phyloP scores from a whole-genome alignment of 352 stramenopile genomes.

The Pilasporangium apinafurcum region DNA sequence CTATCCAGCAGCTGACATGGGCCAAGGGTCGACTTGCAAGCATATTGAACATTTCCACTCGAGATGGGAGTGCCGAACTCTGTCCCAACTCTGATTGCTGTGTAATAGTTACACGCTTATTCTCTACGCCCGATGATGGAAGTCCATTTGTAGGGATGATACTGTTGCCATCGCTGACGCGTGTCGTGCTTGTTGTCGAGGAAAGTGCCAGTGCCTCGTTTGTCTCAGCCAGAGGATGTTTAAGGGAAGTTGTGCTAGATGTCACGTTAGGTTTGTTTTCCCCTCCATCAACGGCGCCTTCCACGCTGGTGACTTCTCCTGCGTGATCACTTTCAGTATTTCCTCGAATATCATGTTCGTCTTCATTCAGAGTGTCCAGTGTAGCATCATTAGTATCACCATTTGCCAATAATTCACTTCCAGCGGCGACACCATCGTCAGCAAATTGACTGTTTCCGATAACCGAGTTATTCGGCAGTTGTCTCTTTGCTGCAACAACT shows the following conservation, averaged over 20 bases:
- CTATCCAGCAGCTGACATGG: constrained; percentile 87
- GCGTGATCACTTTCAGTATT: constrained; percentile 10
- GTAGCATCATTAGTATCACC: constrained; percentile 14
- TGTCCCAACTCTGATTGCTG: constrained; percentile 63
- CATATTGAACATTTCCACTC: constrained; percentile 62
- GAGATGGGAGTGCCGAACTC: constrained; percentile 44
- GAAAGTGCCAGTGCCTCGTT: too few relatives aligned
- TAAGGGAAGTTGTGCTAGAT: too few relatives aligned
- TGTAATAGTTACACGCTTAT: constrained; percentile 17
- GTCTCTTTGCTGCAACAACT: constrained; percentile 64
- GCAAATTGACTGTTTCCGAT: constrained; percentile 40
- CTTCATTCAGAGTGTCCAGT: constrained; percentile 9
- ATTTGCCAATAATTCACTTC: constrained; percentile 13
- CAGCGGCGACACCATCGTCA: constrained; percentile 17
- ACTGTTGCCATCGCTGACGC: too few relatives aligned
- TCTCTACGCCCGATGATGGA: too few relatives aligned
- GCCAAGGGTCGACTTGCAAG: constrained; percentile 74
- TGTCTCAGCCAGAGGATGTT: too few relatives aligned
- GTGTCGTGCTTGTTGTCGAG: too few relatives aligned
- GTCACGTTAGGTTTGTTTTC: constrained; percentile 10
- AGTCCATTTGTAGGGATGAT: too few relatives aligned
- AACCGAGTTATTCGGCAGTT: constrained; percentile 77
- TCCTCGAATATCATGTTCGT: constrained; percentile 14
- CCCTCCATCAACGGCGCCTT: constrained; percentile 2
- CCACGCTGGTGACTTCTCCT: constrained; percentile 1